Evolutionary conservation across 139 green algal species (phyloP), one percentile per base, ranked within the genome.

Genomic region (Tetradesmus lagerheimii): DNA sequence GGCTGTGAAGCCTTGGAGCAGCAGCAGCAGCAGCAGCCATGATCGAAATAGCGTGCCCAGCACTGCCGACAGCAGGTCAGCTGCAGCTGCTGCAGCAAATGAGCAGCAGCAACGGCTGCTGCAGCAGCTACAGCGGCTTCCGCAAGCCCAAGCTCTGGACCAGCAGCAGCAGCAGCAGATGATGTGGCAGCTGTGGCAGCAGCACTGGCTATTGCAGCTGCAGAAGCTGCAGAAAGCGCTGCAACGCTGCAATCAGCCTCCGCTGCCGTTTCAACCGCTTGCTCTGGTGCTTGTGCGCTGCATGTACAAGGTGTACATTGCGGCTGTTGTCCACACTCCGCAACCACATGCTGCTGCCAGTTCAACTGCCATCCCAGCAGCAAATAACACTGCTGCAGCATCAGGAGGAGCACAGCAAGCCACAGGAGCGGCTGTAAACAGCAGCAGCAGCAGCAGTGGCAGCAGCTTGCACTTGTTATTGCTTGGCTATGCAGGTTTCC

Each of bases 301-400:
- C 45, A 83, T 53, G 41, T 76, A 47, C 71, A 83, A 83, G 43
- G 27, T 89, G n/a, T 89, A 89, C 35, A 27, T 84, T 53, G 71
- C 74, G 29, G 41, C 20, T 5, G 47, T 83, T 31, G 14, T 71
- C 0, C 14, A 31, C 31, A 31, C 57, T 11, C 57, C 57, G 31
- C 12, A 71, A n/a, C 57, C 2, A 35, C 11, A 1, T 82, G 31
- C 29, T 39, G 43, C 34, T 82, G 71, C 1, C 3, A 78, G 12
- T 29, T 6, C 16, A 9, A 2, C 64, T 29, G 64, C 5, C 34
- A 18, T 38, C 80, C 39, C 85, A 89, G 57, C 35, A 57, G 85
- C 35, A 31, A 35, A 57, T 37, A 0, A 23, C 20, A 47, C 31
- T 27, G 35, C 47, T n/a, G n/a, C n/a, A n/a, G n/a, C n/a, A n/a